A percentile compares a stretch with the other conserved stretches of the same genome.
Evolutionary conservation across 2,329 filamentous ascomycete species (phyloP).

Genomic region (Arachnomyces sp.): DNA sequence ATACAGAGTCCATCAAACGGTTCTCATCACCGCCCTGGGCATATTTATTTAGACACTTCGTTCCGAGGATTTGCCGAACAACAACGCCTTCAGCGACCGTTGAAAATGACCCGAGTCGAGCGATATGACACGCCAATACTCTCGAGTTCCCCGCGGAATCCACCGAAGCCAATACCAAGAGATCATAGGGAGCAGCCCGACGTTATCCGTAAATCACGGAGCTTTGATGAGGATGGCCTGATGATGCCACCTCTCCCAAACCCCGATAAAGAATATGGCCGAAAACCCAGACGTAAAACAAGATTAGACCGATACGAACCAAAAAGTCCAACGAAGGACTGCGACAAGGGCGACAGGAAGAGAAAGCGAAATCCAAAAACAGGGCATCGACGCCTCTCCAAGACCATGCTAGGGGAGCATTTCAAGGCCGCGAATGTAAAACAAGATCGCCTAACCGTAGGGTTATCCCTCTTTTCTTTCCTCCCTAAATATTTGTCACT

Average conservation of each 20-base stretch:
- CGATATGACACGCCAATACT: background rate
- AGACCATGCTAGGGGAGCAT: constrained; percentile 42
- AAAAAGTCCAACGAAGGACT: constrained; percentile 13
- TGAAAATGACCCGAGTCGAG: constrained; percentile 2
- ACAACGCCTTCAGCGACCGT: no score
- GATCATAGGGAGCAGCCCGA: constrained; percentile 2
- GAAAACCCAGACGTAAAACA: constrained; percentile 48
- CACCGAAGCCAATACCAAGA: background rate
- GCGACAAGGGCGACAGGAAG: constrained; percentile 1
- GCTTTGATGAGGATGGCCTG: constrained; percentile 1
- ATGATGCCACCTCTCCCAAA: constrained; percentile 5
- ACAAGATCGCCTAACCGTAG: constrained; percentile 46
- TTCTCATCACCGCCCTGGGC: background rate
- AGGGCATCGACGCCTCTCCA: constrained; percentile 17
- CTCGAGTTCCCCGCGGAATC: background rate
- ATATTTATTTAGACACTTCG: background rate
- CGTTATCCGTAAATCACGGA: constrained; percentile 2
- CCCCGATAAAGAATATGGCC: constrained; percentile 35
- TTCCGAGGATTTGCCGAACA: no score
- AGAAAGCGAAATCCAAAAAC: constrained; percentile 17
- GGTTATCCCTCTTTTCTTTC: constrained; percentile 11
- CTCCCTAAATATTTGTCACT: constrained; percentile 5
- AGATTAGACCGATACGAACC: constrained; percentile 49
- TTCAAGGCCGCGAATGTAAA: constrained; percentile 50
- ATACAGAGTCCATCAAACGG: background rate